Conservation (phyloP, 169 alveolate species). For the Plasmodium adleri region DNA sequence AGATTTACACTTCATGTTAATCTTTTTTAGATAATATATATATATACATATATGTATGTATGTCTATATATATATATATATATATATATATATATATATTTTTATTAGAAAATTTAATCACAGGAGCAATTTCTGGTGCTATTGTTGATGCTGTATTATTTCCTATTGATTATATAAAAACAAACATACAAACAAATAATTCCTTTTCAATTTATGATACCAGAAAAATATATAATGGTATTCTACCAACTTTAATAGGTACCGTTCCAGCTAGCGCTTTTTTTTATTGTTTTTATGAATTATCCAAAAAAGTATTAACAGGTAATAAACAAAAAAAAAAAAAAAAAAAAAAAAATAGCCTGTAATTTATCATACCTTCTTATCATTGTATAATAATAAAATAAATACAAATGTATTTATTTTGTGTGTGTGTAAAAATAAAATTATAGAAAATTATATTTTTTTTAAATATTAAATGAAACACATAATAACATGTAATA, state of each 20-base stretch:
- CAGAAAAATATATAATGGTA: constrained; percentile 80
- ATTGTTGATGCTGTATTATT: constrained; percentile 83
- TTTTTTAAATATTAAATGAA: background rate
- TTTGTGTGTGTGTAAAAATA: too few relatives aligned
- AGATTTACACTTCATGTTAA: background rate
- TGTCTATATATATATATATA: background rate
- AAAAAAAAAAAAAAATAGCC: too few relatives aligned
- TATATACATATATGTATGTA: background rate
- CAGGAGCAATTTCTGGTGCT: constrained; percentile 89
- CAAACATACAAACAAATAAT: constrained; percentile 80
- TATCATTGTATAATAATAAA: background rate
- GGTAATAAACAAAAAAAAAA: constrained; percentile 16
- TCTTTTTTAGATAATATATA: background rate
- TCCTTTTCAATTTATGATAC: constrained; percentile 36
- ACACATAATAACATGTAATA: background rate
- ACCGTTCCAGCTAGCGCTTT: constrained; percentile 86
- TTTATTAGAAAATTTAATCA: constrained; percentile 80
- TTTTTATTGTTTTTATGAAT: constrained; percentile 85
- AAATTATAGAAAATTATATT: background rate
- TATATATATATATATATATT: background rate
- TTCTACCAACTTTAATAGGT: constrained; percentile 80
- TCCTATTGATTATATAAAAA: constrained; percentile 87
- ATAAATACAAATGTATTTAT: too few relatives aligned
- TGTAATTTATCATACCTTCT: too few relatives aligned
- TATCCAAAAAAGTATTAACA: constrained; percentile 79